Evolutionary conservation across 495 filamentous ascomycete species (phyloP).

Genomic region (Ascodesmis nigricans): DNA sequence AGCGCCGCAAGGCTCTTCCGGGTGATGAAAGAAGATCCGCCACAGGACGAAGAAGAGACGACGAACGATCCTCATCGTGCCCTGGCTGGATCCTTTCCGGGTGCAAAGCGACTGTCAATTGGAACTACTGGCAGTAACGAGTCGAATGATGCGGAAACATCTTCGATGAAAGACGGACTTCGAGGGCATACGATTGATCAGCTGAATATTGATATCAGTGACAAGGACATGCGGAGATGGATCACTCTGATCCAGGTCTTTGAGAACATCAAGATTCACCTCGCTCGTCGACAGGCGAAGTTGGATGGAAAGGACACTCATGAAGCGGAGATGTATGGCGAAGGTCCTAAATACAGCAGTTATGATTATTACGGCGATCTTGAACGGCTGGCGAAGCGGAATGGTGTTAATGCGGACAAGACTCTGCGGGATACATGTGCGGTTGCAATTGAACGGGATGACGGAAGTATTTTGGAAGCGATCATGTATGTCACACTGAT

Average conservation of each 20-base stretch:
- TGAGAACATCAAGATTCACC: constrained; percentile 12
- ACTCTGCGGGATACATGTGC: constrained; percentile 8
- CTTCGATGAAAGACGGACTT: constrained; percentile 2
- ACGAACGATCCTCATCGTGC: neutral
- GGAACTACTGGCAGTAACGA: neutral
- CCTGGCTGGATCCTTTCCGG: no score
- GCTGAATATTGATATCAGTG: constrained; percentile 13
- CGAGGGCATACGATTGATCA: constrained; percentile 10
- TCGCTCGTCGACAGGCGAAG: constrained; percentile 7
- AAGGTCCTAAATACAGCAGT: constrained; percentile 5
- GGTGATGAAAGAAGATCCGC: neutral
- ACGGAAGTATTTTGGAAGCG: constrained; percentile 1
- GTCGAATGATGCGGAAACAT: neutral
- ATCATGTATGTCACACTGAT: constrained; percentile 7
- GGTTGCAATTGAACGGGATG: constrained; percentile 8
- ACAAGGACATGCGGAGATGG: constrained; percentile 7
- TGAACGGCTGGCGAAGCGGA: neutral
- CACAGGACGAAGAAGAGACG: neutral
- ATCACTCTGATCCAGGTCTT: constrained; percentile 13
- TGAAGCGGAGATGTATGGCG: constrained; percentile 12
- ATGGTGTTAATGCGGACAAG: neutral
- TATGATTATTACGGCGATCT: constrained; percentile 7
- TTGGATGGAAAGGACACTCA: constrained; percentile 11
- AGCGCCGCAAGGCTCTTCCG: constrained; percentile 7
- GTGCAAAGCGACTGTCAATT: neutral